Conservation (phyloP, 169 alveolate genomes). For the Plasmodium vinckei region DNA sequence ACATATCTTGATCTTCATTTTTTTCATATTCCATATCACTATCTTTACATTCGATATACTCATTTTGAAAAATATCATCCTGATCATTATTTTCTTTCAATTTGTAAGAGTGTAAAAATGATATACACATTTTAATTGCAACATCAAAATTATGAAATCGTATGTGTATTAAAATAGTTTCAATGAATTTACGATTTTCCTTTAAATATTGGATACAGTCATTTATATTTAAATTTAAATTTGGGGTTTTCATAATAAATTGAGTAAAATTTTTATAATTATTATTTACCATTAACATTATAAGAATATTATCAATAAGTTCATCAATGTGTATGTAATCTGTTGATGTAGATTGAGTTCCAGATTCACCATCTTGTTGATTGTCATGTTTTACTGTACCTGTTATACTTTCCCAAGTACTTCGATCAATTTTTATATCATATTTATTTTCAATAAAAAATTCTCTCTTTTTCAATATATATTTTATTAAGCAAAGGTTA, state of each 20-base stretch:
- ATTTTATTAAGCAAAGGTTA: constrained; percentile 29
- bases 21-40: not conserved
- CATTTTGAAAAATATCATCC: not conserved
- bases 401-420: not conserved
- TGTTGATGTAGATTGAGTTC: not conserved
- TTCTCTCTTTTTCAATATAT: constrained; percentile 14
- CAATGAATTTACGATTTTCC: constrained; percentile 8
- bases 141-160: constrained; percentile 20
- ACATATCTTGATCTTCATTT: not conserved
- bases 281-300: constrained; percentile 25
- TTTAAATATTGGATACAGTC: constrained; percentile 45
- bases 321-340: not conserved
- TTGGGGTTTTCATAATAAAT: constrained; percentile 21
- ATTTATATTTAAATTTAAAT: constrained; percentile 11
- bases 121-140: constrained; percentile 53
- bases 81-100: not conserved
- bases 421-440: not conserved
- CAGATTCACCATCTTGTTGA: not conserved
- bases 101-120: constrained; percentile 22
- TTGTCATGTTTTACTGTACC: not conserved
- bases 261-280: not conserved
- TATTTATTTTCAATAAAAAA: not conserved
- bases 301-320: constrained; percentile 5
- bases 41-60: not conserved
- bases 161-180: constrained; percentile 25